Conservation (phyloP, 768 basidiomycete genomes). For the Calocybe indica region DNA sequence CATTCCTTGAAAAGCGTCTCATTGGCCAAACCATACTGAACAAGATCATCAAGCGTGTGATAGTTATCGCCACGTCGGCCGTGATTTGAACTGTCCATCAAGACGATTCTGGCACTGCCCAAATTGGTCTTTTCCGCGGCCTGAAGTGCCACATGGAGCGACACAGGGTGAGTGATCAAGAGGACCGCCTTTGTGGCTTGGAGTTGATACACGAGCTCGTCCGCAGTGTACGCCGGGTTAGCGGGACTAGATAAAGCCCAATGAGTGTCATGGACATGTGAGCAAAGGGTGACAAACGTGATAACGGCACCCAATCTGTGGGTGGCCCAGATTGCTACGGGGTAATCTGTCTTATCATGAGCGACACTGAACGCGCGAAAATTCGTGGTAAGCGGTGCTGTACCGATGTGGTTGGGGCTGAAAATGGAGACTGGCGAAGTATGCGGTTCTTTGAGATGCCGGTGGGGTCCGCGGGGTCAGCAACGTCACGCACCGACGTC, state of each 20-base stretch:
- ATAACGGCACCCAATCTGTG: conserved; percentile 54
- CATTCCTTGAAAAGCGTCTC: conserved; percentile 37
- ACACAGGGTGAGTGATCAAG: conserved; percentile 42
- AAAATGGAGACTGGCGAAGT: conserved; percentile 46
- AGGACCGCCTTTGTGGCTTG: conserved; percentile 38
- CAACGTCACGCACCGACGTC: conserved; percentile 40
- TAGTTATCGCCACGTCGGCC: conserved; percentile 4
- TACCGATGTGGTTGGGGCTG: conserved; percentile 61
- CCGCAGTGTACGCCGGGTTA: conserved; percentile 53
- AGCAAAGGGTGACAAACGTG: conserved; percentile 34
- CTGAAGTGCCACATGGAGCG: conserved; percentile 33
- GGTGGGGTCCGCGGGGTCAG: background rate
- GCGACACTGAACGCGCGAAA: conserved; percentile 1
- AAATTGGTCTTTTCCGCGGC: conserved; percentile 38
- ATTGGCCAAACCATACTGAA: conserved; percentile 32
- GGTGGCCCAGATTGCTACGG: conserved; percentile 50
- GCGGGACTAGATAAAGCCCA: conserved; percentile 39
- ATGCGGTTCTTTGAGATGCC: background rate
- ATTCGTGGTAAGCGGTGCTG: conserved; percentile 6
- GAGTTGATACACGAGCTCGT: conserved; percentile 57
- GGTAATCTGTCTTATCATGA: conserved; percentile 37
- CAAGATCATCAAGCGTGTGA: conserved; percentile 40
- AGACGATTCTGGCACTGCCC: conserved; percentile 34
- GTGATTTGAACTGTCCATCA: conserved; percentile 21
- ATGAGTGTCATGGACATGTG: background rate